Base-by-base conservation (phyloP, 129 eudicot species). In the Saposhnikovia divaricata region DNA sequence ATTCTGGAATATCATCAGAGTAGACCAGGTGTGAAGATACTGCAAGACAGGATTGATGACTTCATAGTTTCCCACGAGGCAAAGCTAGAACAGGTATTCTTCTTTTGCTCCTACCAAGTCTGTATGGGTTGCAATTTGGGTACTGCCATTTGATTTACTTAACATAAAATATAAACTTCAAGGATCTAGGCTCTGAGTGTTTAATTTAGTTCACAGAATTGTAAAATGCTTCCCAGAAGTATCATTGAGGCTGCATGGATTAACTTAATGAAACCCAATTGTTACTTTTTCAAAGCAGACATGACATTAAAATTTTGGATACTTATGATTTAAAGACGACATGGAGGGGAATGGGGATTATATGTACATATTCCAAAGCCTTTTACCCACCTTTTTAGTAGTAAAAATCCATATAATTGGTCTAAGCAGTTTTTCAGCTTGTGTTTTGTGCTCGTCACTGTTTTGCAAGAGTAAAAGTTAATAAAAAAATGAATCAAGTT, bases 1-100 rank as follows among this genome's bases (percentile, higher is more conserved):
- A 86, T 91, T 59, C 77, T 57, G 74, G 89, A 90, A 82, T 92
- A 90, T 82, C 85, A 92, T 79, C 89, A 85, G 68, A 88, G 88
- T 68, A 89, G 91, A 85, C 97, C 96, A 40, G 98, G 97, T 65
- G 74, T 90, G 37, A 69, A 95, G 80, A 86, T 86, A 75, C 81
- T 95, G 82, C 88, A 89, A 77, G 86, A 90, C 88, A 76, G 81
- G 77, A 90, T 95, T 75, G 90, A 95, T 81, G 92, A 89, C 82
- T 92, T 90, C 73, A 89, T 95, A 28, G 85, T 84, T 13, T 88
- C 85, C 72, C 89, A 92, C 76, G 91, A 90, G 83, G 90, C 86
- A 78, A 83, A 86, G 78, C 89, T 89, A 88, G 98, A 91, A 76
- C 86, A 89, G 96, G 97, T 91, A 83, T 51, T 53, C 63, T 76